phyloP scores from a whole-genome alignment of 2,329 filamentous ascomycete genomes.

The Cercospora sojina region DNA sequence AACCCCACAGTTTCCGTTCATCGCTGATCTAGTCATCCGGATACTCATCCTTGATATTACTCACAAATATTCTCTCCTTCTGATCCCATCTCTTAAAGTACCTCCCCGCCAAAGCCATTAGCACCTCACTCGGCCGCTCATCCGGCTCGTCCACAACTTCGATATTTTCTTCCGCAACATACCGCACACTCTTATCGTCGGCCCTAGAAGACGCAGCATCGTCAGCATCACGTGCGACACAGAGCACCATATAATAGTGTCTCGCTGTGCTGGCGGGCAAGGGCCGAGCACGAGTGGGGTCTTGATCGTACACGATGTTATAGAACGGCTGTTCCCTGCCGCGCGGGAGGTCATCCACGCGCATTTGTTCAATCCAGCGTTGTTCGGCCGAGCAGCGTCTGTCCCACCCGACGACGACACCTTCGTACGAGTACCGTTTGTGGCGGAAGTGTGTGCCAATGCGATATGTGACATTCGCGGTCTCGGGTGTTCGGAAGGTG shows the following conservation, averaged over 20 bases:
- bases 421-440: slow-evolving; percentile 73
- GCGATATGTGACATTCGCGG: slow-evolving; percentile 55
- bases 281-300: slow-evolving; percentile 3
- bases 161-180: slow-evolving; percentile 81
- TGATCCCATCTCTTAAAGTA: slow-evolving; percentile 86
- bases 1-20: not conserved
- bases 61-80: slow-evolving; percentile 68
- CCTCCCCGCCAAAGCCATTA: slow-evolving; percentile 72
- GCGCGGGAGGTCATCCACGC: slow-evolving; percentile 59
- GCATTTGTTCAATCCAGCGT: slow-evolving; percentile 63
- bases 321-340: slow-evolving; percentile 74
- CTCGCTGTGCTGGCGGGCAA: slow-evolving; percentile 39
- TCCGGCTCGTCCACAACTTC: slow-evolving; percentile 52
- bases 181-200: slow-evolving; percentile 66
- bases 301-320: slow-evolving; percentile 72
- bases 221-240: slow-evolving; percentile 45
- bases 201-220: slow-evolving; percentile 47
- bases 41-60: slow-evolving; percentile 78
- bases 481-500: slow-evolving; percentile 11
- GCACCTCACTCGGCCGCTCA: slow-evolving; percentile 51
- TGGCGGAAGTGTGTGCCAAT: slow-evolving; percentile 86
- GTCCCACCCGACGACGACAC: slow-evolving; percentile 87
- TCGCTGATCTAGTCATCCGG: slow-evolving; percentile 67
- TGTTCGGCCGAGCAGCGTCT: slow-evolving; percentile 58
- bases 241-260: slow-evolving; percentile 84